Base-by-base conservation (phyloP, 1,284 basidiomycete genomes). In the Leccinum variabile region DNA sequence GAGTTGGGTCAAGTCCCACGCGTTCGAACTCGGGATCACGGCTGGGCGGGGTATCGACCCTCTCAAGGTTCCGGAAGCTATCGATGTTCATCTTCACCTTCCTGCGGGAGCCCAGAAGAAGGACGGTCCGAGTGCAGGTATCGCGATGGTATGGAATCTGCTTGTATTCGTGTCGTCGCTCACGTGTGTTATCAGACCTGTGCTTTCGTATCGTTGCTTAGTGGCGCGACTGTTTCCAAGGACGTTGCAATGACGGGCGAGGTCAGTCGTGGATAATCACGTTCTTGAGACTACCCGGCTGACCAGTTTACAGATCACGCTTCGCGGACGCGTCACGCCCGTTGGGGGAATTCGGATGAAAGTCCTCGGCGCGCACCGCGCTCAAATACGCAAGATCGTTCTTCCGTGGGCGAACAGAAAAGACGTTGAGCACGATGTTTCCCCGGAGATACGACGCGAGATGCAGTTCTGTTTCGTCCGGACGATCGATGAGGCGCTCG, bases 101-200 rank as follows among this genome's bases (percentile, higher is more conserved):
- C 94, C 94, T 1, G 84, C 89, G 1, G 94, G 94, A 1, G 90
- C 92, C 2, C 90, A 94, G 73, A 93, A 89, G 80, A 96, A 96
- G 78, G 94, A 96, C 72, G 94, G 94, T 0, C 94, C 94, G 0
- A 92, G 89, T 68, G 94, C 94, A 0, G 94, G 94, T 5, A 84
- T 95, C 18, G 92, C 94, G 2, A 93, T 96, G 88, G 89, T 91
- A 62, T 61, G 74, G 63, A 44, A 65, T 33, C 41, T 10, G 14
- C 56, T 11, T 37, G 59, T 56, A 28, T 7, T 4, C 9, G 2
- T 13, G 14, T 16, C 32, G 25, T 55, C 33, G 30, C 56, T 69
- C 44, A 63, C 6, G 25, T 46, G 3, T 22, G 14, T 56, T 54
- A 6, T 49, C 5, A 90, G 86, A 86, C 87, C 1, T 92, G 92